These are phyloP conservation scores for Termitomyces sp. DNA, from an alignment of 768 basidiomycete species.

Conservation along the genomic window DNA sequence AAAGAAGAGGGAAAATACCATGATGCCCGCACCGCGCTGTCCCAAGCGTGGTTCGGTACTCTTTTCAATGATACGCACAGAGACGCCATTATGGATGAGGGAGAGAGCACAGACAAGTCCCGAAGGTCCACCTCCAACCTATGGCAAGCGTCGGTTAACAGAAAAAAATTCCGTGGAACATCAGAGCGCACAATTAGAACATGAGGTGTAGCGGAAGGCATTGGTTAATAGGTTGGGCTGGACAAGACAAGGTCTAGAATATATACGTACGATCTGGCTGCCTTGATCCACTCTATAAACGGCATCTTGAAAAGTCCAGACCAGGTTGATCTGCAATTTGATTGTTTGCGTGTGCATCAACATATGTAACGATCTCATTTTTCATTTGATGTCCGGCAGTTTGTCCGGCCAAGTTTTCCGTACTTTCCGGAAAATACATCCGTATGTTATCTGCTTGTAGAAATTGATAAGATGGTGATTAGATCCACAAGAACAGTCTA, in stretches of 20 bases:
- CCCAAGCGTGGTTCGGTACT: slow-evolving; percentile 30
- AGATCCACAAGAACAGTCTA: slow-evolving; percentile 2
- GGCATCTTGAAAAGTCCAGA: background rate
- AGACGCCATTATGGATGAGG: slow-evolving; percentile 40
- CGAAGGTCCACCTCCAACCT: slow-evolving; percentile 47
- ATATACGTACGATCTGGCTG: slow-evolving; percentile 4
- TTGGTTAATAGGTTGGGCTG: background rate
- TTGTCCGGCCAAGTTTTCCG: background rate
- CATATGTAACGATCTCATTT: background rate
- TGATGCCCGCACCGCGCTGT: slow-evolving; percentile 35
- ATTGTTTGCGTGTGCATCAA: background rate
- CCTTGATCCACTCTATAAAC: background rate
- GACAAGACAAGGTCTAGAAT: background rate
- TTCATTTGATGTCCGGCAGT: no score
- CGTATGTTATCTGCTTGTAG: background rate
- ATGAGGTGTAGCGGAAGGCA: slow-evolving; percentile 6
- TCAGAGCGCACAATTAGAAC: slow-evolving; percentile 21
- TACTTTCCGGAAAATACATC: background rate
- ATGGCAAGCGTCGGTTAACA: background rate
- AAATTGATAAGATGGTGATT: slow-evolving; percentile 12
- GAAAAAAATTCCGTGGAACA: background rate
- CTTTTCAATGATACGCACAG: slow-evolving; percentile 52
- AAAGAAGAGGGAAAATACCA: slow-evolving; percentile 19
- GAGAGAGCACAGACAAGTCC: slow-evolving; percentile 40
- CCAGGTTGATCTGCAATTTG: slow-evolving; percentile 1